These are phyloP conservation scores for Baorangia bicolor DNA, from an alignment of 768 basidiomycete species.

Conservation along the genomic window DNA sequence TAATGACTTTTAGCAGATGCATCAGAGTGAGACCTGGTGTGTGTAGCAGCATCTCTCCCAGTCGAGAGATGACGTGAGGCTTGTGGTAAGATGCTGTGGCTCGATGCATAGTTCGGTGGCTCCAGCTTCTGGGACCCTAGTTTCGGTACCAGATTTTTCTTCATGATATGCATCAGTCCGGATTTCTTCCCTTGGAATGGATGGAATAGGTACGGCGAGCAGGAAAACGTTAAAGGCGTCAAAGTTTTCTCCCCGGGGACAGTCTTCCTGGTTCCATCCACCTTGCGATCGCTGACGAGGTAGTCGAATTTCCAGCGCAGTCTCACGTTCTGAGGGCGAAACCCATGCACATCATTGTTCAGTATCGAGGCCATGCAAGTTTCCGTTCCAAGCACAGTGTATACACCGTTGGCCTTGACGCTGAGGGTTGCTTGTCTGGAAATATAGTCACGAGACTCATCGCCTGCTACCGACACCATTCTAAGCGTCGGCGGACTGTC, in stretches of 20 bases:
- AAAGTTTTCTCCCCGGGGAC: constrained; percentile 68
- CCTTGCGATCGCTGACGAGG: constrained; percentile 59
- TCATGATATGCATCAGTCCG: constrained; percentile 66
- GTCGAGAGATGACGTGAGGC: neutral
- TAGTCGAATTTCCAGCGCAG: constrained; percentile 82
- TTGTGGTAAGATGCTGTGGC: neutral
- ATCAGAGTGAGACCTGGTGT: constrained; percentile 25
- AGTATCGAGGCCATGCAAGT: constrained; percentile 25
- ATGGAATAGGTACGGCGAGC: constrained; percentile 62
- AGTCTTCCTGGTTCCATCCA: constrained; percentile 43
- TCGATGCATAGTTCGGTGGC: constrained; percentile 34
- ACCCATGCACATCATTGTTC: constrained; percentile 17
- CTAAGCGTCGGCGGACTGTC: constrained; percentile 69
- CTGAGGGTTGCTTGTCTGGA: constrained; percentile 71
- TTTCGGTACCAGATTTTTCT: constrained; percentile 68
- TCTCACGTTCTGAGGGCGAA: constrained; percentile 34
- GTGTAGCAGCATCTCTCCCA: constrained; percentile 4
- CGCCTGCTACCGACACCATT: constrained; percentile 62
- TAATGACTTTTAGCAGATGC: constrained; percentile 18
- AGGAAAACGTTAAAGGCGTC: constrained; percentile 72
- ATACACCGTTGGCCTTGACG: constrained; percentile 72
- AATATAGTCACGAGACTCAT: constrained; percentile 71
- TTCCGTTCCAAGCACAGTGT: constrained; percentile 70
- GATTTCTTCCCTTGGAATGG: constrained; percentile 65
- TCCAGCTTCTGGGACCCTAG: constrained; percentile 60